Base-by-base conservation (phyloP, 179 eudicot genomes). In the Corrigiola litoralis region DNA sequence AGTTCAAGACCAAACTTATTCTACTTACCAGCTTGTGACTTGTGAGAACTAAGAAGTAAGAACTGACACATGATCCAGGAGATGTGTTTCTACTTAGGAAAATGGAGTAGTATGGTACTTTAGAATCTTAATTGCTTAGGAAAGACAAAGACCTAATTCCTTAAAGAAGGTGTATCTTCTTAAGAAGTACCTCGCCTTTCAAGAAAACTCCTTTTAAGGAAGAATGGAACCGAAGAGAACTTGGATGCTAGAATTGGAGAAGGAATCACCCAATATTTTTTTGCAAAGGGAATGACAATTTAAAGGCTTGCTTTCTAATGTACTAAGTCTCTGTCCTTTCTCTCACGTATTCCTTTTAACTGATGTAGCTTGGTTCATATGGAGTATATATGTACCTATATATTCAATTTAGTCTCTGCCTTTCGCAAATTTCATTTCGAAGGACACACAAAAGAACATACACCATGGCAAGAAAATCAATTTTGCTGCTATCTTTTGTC, bases 261-360 rank as follows among this genome's bases (percentile, higher is more conserved):
- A 75, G 61, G 79, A 65, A 75, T 75, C 66, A 23, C 58, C 38
- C 42, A 46, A 24, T 46, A 62, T 5, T 6, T 38, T 46, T n/a
- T 17, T 70, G 62, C 68, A 70, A 62, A 70, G 68, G 53, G 41
- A 58, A 64, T 28, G 50, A 52, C 52, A 18, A 52, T 8, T 3
- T 14, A 21, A 45, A 14, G 2, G 29, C 11, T 4, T 6, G 4
- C 17, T 44, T 50, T 59, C 21, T 10, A 33, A 4, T 32, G 0
- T 11, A 40, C 5, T 61, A 61, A 28, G 12, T 6, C 33, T 41
- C 7, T 44, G 23, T 33, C 74, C 73, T 52, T 28, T 70, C 4
- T 51, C 56, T 61, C 67, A 69, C 61, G 73, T 69, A 69, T 70
- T 54, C 74, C 12, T 55, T 7, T n/a, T n/a, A 20, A 16, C 32